A percentile compares a stretch with the other conserved stretches of the same genome.
Evolutionary conservation across 2,329 filamentous ascomycete species (phyloP).

Genomic region (Hypomyces perniciosus): DNA sequence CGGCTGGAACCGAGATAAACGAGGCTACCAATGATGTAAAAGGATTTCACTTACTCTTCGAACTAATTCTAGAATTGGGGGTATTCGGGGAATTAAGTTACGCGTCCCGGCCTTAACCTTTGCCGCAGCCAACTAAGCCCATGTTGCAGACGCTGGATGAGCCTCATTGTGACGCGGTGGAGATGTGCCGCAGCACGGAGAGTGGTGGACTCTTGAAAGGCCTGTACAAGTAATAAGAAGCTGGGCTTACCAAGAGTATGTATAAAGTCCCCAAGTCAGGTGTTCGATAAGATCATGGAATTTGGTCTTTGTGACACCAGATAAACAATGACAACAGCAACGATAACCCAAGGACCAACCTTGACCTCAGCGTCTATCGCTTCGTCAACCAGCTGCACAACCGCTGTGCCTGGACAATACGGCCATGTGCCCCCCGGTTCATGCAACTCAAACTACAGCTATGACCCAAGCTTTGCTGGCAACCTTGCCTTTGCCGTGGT

Average conservation of each 20-base stretch:
- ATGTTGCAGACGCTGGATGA: not conserved
- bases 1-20: not conserved
- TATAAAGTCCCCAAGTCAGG: not conserved
- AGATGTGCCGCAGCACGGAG: not conserved
- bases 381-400: slow-evolving; percentile 36
- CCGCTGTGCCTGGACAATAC: slow-evolving; percentile 26
- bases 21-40: not conserved
- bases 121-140: not conserved
- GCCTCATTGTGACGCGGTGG: not conserved
- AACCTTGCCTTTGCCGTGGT: slow-evolving; percentile 28
- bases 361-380: slow-evolving; percentile 20
- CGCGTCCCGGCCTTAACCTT: not conserved
- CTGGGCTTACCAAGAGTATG: not conserved
- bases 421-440: slow-evolving; percentile 26
- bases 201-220: no score
- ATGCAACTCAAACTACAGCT: slow-evolving; percentile 29
- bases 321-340: not conserved
- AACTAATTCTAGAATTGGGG: not conserved
- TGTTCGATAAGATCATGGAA: not conserved
- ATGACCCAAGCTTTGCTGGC: slow-evolving; percentile 28
- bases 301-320: not conserved
- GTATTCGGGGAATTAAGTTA: not conserved
- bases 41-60: not conserved
- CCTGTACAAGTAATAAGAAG: no score
- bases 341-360: not conserved